Percentiles rank a stretch among this genome's conserved stretches.
phyloP scores from a whole-genome alignment of 164 flowering plant genomes.

The Warburgia ugandensis region DNA sequence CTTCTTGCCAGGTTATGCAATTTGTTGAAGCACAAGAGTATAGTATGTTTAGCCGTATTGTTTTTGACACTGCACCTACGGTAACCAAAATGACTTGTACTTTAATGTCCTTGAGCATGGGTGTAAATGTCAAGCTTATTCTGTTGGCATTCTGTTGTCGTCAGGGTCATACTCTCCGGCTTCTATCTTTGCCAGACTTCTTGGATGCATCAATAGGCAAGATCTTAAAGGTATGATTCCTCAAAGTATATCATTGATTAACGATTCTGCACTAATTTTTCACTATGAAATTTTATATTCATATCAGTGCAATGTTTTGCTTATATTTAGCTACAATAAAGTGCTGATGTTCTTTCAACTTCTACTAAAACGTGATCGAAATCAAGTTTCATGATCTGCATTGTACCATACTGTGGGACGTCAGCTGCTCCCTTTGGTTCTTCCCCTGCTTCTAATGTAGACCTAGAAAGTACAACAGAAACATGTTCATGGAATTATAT shows the following conservation, averaged over 20 bases:
- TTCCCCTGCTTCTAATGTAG: no score
- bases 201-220: slow-evolving; percentile 91
- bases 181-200: slow-evolving; percentile 89
- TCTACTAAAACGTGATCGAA: background rate
- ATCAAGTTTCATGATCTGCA: background rate
- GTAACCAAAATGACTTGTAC: slow-evolving; percentile 29
- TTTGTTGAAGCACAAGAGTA: slow-evolving; percentile 81
- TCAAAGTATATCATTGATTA: slow-evolving; percentile 5
- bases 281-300: no score
- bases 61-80: slow-evolving; percentile 97
- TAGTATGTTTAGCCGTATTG: slow-evolving; percentile 67
- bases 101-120: background rate
- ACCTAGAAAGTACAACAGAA: no score
- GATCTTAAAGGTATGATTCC: slow-evolving; percentile 63
- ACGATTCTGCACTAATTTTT: no score
- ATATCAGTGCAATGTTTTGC: no score
- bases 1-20: slow-evolving; percentile 70
- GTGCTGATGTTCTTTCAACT: no score
- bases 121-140: background rate
- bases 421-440: background rate
- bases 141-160: background rate
- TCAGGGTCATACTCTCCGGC: slow-evolving; percentile 92
- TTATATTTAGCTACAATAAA: no score
- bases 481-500: no score
- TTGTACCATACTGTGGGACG: background rate